Base-by-base conservation (phyloP, 1,284 basidiomycete species). In the Sporisorium iseilematis-ciliati region DNA sequence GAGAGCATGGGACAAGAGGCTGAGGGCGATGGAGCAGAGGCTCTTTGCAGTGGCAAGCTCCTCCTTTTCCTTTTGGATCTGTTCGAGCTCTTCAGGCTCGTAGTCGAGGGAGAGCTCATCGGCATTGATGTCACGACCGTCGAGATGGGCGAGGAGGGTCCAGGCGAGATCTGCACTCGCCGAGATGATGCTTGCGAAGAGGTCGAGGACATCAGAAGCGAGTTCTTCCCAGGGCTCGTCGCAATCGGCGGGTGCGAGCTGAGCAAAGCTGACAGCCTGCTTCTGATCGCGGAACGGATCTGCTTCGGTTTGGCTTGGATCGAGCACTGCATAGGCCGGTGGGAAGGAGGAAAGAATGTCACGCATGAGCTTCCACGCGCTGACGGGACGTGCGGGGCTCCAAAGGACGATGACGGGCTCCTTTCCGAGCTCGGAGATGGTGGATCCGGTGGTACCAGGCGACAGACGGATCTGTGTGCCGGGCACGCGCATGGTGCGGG, bases 1-100 rank as follows among this genome's bases (percentile, higher is more conserved):
- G 4, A 94, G 88, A 0, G 92, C 90, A 70, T 92, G 91, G 77
- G 93, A 92, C n/a, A 95, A 88, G 52, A 95, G 91, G 87, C 90
- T 91, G 46, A 91, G 92, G 1, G 91, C 91, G 25, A 94, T 87
- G 76, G 93, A 91, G 2, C 93, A 91, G 54, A 95, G 87, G n/a
- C 56, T 65, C 53, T 75, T 71, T 29, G 71, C 68, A 20, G 48
- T 61, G 18, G 73, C 73, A 31, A 75, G 42, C 40, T 75, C 71
- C 43, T 77, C 65, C 75, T 74, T 74, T 48, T 68, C 71, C 45
- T 69, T 65, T 20, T 75, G 72, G 11, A 75, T 65, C 11, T 70
- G 72, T 20, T 69, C 72, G 38, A 75, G 72, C 55, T 69, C 72
- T 29, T 75, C 72, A 38, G 72, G 72, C 52, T 77, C 72, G 23